These are phyloP conservation scores for Aspergillus sp. DNA, from an alignment of 2,329 filamentous ascomycete genomes.

Conservation along the genomic window DNA sequence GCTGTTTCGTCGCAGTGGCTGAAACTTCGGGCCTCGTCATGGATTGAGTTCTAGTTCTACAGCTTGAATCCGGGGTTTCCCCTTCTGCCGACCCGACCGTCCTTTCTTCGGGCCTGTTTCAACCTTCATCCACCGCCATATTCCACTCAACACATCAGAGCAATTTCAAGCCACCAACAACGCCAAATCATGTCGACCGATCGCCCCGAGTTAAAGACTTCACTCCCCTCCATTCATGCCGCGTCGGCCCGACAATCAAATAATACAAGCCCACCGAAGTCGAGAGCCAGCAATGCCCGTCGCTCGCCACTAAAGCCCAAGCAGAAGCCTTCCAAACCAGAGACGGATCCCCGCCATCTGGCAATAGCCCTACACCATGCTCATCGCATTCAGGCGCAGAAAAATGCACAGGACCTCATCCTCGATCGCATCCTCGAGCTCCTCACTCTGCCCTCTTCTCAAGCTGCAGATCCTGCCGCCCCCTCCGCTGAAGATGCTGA, in stretches of 20 bases:
- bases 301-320: constrained; percentile 20
- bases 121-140: constrained; percentile 3
- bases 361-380: constrained; percentile 80
- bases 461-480: constrained; percentile 49
- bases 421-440: constrained; percentile 71
- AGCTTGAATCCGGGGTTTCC: constrained; percentile 16
- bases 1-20: neutral
- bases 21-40: constrained; percentile 1
- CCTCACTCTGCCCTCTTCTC: constrained; percentile 61
- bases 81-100: constrained; percentile 13
- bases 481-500: constrained; percentile 61
- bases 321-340: constrained; percentile 32
- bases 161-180: neutral
- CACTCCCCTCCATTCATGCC: constrained; percentile 42
- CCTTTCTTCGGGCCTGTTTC: neutral
- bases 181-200: constrained; percentile 16
- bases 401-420: constrained; percentile 73
- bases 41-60: constrained; percentile 2
- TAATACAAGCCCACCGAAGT: constrained; percentile 37
- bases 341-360: constrained; percentile 46
- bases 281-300: constrained; percentile 43
- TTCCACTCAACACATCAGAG: neutral
- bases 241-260: constrained; percentile 33
- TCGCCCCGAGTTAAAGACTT: constrained; percentile 65
- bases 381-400: constrained; percentile 75